Percentiles rank a stretch among this genome's conserved stretches.
Evolutionary conservation across 495 filamentous ascomycete genomes (phyloP).

Genomic region (Podospora pseudopauciseta): DNA sequence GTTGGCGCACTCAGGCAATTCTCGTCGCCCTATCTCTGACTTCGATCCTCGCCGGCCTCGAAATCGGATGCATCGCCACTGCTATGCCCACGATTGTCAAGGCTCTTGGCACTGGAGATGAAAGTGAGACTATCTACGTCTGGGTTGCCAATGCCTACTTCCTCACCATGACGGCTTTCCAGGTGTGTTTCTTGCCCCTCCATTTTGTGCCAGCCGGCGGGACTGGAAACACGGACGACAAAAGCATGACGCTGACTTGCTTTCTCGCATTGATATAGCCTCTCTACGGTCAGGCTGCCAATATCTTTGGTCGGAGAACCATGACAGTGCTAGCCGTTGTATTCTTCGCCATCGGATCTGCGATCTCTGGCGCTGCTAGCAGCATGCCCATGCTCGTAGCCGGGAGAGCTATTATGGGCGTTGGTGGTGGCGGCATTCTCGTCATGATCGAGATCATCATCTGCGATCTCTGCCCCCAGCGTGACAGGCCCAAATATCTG

Average conservation of each 20-base stretch:
- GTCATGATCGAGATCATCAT: constrained; percentile 63
- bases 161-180: constrained; percentile 14
- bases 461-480: constrained; percentile 67
- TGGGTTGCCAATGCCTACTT: constrained; percentile 6
- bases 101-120: neutral
- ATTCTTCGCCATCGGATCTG: constrained; percentile 43
- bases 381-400: constrained; percentile 59
- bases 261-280: neutral
- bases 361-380: constrained; percentile 36
- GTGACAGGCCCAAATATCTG: constrained; percentile 55
- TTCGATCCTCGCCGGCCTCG: constrained; percentile 2
- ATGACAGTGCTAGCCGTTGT: constrained; percentile 21
- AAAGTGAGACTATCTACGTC: neutral
- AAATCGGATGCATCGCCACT: constrained; percentile 4
- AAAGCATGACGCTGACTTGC: neutral
- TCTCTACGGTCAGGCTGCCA: constrained; percentile 19
- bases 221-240: too few relatives aligned
- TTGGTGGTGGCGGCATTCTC: constrained; percentile 72
- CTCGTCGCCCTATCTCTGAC: neutral
- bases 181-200: neutral
- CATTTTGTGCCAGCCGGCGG: neutral
- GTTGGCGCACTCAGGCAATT: neutral
- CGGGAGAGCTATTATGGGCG: constrained; percentile 71
- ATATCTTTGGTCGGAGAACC: constrained; percentile 24
- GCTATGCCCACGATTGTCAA: constrained; percentile 3